phyloP scores from a whole-genome alignment of 495 filamentous ascomycete species.

The Hypoxylon subgilvum region DNA sequence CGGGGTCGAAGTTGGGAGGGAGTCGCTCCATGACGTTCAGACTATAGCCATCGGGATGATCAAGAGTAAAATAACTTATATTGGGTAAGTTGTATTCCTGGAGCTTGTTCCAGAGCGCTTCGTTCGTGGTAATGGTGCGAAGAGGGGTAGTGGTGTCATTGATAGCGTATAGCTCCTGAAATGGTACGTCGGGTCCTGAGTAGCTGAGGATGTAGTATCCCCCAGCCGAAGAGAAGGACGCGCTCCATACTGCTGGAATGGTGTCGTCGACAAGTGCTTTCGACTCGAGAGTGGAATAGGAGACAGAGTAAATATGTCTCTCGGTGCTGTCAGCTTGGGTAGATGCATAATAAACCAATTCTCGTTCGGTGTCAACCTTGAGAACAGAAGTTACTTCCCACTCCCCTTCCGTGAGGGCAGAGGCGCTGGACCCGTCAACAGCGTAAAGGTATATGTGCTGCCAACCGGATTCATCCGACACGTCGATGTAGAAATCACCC shows the following conservation, averaged over 20 bases:
- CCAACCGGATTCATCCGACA: constrained; percentile 63
- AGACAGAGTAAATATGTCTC: constrained; percentile 61
- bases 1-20: constrained; percentile 55
- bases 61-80: constrained; percentile 53
- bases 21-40: constrained; percentile 57
- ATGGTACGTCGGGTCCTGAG: constrained; percentile 61
- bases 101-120: constrained; percentile 50
- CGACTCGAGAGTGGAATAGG: constrained; percentile 50
- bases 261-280: constrained; percentile 59
- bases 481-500: constrained; percentile 58
- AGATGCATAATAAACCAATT: constrained; percentile 60
- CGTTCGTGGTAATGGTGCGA: constrained; percentile 58
- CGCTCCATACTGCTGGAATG: constrained; percentile 56
- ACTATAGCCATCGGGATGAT: constrained; percentile 54
- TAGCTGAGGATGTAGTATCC: constrained; percentile 64
- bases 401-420: constrained; percentile 58
- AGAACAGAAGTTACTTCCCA: constrained; percentile 61
- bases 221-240: constrained; percentile 59
- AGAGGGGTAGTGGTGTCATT: constrained; percentile 51
- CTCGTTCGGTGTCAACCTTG: constrained; percentile 56
- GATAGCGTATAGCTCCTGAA: constrained; percentile 60
- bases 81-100: constrained; percentile 59
- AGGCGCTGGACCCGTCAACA: constrained; percentile 51
- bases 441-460: constrained; percentile 62
- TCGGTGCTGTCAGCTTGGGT: constrained; percentile 62